These are phyloP conservation scores for Mycosarcoma maydis DNA, from an alignment of 1,284 basidiomycete genomes.

Conservation along the genomic window DNA sequence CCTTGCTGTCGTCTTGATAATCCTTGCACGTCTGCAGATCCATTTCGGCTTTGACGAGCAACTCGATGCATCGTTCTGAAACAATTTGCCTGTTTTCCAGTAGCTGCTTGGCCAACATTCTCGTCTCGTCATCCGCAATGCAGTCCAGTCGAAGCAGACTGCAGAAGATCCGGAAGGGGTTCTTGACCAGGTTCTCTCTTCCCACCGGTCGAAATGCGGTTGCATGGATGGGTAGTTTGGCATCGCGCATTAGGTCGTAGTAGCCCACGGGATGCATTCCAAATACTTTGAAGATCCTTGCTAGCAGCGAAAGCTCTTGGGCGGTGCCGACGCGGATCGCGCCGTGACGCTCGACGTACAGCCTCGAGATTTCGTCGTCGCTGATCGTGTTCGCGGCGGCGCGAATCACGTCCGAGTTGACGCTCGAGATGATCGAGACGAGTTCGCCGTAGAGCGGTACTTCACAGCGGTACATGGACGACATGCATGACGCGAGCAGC, in stretches of 20 bases:
- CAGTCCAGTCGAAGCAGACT: conserved; percentile 67
- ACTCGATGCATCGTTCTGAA: conserved; percentile 55
- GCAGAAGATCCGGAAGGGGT: conserved; percentile 69
- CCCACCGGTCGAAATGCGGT: conserved; percentile 68
- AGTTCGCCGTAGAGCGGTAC: conserved; percentile 69
- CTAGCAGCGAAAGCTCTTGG: conserved; percentile 66
- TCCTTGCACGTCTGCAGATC: conserved; percentile 3
- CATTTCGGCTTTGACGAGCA: conserved; percentile 65
- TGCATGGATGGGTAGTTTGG: conserved; percentile 69
- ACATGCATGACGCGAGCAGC: conserved; percentile 66
- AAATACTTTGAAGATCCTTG: conserved; percentile 67
- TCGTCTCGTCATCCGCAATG: conserved; percentile 57
- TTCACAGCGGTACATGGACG: conserved; percentile 67
- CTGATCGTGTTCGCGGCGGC: conserved; percentile 1
- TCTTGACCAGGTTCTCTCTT: conserved; percentile 59
- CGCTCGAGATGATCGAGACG: conserved; percentile 67
- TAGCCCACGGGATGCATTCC: conserved; percentile 69
- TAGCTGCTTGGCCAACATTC: conserved; percentile 57
- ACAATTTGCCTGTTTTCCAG: conserved; percentile 67
- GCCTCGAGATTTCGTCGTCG: conserved; percentile 60
- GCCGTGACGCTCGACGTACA: conserved; percentile 68
- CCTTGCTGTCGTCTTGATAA: conserved; percentile 33
- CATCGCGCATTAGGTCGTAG: conserved; percentile 68
- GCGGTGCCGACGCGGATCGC: conserved; percentile 69
- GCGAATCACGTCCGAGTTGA: conserved; percentile 62